Evolutionary conservation across 495 filamentous ascomycete species (phyloP).

Genomic region (Neurospora pannonica): DNA sequence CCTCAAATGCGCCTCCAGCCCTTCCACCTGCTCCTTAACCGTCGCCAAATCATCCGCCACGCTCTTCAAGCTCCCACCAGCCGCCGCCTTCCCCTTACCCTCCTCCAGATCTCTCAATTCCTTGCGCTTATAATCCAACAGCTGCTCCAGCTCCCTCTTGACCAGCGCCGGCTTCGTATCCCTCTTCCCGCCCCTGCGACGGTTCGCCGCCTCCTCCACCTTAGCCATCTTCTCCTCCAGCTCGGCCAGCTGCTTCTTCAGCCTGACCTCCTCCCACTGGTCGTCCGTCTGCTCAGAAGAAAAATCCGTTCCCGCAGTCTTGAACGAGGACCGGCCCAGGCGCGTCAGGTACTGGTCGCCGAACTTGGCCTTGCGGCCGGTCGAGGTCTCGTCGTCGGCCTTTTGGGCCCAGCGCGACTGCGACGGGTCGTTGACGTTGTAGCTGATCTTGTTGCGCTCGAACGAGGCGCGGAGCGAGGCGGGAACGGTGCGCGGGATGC

Average conservation of each 20-base stretch:
- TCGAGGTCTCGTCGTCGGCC: conserved; percentile 61
- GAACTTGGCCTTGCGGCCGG: conserved; percentile 90
- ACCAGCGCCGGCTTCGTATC: conserved; percentile 73
- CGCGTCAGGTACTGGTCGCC: conserved; percentile 92
- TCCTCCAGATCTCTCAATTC: conserved; percentile 63
- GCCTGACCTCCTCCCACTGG: conserved; percentile 93
- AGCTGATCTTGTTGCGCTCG: conserved; percentile 89
- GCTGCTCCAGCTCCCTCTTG: conserved; percentile 84
- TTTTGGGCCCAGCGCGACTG: conserved; percentile 55
- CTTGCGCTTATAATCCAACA: conserved; percentile 70
- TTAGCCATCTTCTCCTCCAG: conserved; percentile 74
- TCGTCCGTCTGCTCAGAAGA: conserved; percentile 51
- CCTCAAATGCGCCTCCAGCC: conserved; percentile 55
- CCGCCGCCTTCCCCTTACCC: conserved; percentile 57
- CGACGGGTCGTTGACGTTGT: conserved; percentile 69
- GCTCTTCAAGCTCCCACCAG: conserved; percentile 49
- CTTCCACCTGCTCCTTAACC: conserved; percentile 67
- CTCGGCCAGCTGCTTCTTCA: conserved; percentile 84
- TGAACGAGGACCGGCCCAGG: conserved; percentile 69
- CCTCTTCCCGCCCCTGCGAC: conserved; percentile 43
- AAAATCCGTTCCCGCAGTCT: conserved; percentile 78
- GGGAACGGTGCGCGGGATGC: conserved; percentile 88
- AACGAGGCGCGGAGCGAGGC: conserved; percentile 83
- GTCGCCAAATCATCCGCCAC: conserved; percentile 62
- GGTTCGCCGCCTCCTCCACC: conserved; percentile 58